A percentile compares a stretch with the other conserved stretches of the same genome.
These are phyloP conservation scores for Periconia macrospinosa DNA, from an alignment of 2,329 filamentous ascomycete genomes.

Conservation along the genomic window DNA sequence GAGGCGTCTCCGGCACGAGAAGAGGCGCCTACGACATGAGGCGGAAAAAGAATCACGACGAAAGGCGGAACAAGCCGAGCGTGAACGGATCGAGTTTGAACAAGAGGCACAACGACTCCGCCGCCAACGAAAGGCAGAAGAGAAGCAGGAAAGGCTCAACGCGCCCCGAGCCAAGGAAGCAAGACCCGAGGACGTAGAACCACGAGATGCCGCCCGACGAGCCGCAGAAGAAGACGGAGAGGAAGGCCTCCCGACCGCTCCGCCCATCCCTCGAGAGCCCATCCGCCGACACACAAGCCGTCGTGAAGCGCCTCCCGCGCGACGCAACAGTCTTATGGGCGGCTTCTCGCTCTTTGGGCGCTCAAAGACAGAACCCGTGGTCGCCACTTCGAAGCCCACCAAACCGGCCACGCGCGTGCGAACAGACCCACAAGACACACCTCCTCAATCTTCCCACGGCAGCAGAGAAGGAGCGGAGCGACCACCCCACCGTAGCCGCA, in stretches of 20 bases:
- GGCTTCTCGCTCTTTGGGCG: constrained; percentile 33
- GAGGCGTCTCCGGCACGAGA: constrained; percentile 29
- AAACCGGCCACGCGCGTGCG: constrained; percentile 27
- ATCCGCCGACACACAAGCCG: constrained; percentile 22
- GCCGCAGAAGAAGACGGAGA: constrained; percentile 28
- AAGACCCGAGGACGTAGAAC: constrained; percentile 12
- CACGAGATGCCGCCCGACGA: constrained; percentile 31
- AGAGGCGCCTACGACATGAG: constrained; percentile 26
- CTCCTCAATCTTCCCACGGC: constrained; percentile 32
- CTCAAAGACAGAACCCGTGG: constrained; percentile 32
- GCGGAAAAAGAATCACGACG: constrained; percentile 26
- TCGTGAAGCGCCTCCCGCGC: constrained; percentile 21
- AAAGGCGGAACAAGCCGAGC: constrained; percentile 16
- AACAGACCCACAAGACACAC: constrained; percentile 32
- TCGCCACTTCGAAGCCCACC: constrained; percentile 24
- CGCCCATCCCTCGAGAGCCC: constrained; percentile 24
- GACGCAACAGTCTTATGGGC: constrained; percentile 33
- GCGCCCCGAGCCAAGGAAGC: constrained; percentile 14
- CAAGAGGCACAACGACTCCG: constrained; percentile 28
- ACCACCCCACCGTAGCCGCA: constrained; percentile 29
- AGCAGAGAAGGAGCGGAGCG: constrained; percentile 34
- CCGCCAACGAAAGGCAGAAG: constrained; percentile 28
- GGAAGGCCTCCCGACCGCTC: constrained; percentile 14
- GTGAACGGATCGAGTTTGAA: constrained; percentile 13
- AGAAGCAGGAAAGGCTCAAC: constrained; percentile 25